Conservation (phyloP, 345 rosid species). For the Toxicodendron radicans region DNA sequence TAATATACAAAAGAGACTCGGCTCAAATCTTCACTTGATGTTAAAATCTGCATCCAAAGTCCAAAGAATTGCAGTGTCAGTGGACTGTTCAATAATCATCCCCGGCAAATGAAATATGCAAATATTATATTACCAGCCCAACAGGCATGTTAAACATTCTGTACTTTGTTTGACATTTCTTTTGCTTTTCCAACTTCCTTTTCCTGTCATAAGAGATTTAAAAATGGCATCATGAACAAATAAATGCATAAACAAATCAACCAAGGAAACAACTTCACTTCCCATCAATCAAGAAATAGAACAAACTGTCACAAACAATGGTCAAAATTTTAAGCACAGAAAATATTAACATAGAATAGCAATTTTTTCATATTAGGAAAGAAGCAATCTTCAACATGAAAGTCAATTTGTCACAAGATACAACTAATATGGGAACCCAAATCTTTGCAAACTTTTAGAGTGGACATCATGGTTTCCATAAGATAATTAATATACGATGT, state of each 20-base stretch:
- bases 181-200: conserved; percentile 44
- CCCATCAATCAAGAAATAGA: background rate
- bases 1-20: conserved; percentile 23
- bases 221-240: conserved; percentile 1
- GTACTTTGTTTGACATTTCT: conserved; percentile 48
- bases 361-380: background rate
- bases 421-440: background rate
- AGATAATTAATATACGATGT: background rate
- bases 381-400: background rate
- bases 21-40: background rate
- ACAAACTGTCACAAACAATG: background rate
- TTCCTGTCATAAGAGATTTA: conserved; percentile 34
- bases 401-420: no score
- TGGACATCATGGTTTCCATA: background rate
- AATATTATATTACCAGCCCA: conserved; percentile 20
- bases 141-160: conserved; percentile 41
- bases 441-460: background rate
- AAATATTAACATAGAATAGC: background rate
- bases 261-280: background rate
- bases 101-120: background rate
- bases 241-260: background rate
- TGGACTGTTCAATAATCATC: background rate
- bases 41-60: conserved; percentile 25
- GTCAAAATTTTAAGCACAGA: background rate
- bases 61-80: background rate